Evolutionary conservation across 169 alveolate genomes (phyloP).

Genomic region (Eimeria tenella): DNA sequence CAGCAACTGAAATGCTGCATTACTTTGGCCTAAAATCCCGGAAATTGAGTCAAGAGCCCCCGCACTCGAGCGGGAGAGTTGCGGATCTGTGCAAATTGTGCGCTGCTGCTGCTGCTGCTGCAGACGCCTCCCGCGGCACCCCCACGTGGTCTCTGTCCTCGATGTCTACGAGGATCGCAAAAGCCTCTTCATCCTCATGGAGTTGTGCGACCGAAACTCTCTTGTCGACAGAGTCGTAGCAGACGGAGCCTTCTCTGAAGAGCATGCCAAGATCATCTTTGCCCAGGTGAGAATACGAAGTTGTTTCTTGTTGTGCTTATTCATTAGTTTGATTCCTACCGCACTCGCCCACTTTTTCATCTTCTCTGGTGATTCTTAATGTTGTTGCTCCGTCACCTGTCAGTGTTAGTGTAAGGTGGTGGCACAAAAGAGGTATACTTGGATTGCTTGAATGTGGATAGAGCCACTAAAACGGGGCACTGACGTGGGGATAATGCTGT

Average conservation of each 20-base stretch:
- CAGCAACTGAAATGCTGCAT: background rate
- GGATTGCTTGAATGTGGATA: no score
- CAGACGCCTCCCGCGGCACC: constrained; percentile 76
- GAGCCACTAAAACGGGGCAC: no score
- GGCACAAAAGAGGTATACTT: no score
- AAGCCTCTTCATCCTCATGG: constrained; percentile 66
- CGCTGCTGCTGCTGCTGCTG: constrained; percentile 33
- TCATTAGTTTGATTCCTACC: no score
- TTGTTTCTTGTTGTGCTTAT: no score
- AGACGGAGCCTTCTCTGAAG: constrained; percentile 71
- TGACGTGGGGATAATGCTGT: no score
- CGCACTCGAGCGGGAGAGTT: background rate
- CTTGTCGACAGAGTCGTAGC: constrained; percentile 62
- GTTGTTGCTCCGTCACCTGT: no score
- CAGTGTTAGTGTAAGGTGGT: no score
- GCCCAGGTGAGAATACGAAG: constrained; percentile 15
- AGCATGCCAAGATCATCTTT: constrained; percentile 55
- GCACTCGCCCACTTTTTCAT: no score
- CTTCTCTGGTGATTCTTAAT: no score
- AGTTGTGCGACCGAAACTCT: constrained; percentile 66
- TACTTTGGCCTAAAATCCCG: no score
- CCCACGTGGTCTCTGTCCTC: constrained; percentile 51
- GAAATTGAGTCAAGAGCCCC: no score
- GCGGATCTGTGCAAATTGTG: background rate
- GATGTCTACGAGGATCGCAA: constrained; percentile 76